Conservation (phyloP, 495 filamentous ascomycete species). For the Rostrohypoxylon terebratum region DNA sequence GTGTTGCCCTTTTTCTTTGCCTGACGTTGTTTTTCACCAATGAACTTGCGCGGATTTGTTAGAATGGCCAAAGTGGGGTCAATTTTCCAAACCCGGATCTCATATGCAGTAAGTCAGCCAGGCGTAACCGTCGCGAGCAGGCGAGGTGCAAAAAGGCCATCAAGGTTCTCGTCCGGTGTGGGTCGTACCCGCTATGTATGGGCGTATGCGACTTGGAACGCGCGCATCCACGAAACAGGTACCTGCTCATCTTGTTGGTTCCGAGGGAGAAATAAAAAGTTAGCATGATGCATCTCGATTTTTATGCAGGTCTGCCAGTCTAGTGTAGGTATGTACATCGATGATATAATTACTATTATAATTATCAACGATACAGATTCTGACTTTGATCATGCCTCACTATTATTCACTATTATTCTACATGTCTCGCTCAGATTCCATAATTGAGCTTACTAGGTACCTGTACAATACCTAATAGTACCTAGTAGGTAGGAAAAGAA, state of each 20-base stretch:
- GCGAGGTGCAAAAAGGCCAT: constrained; percentile 24
- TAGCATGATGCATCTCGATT: not conserved
- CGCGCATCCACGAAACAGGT: constrained; percentile 1
- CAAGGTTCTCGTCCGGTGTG: constrained; percentile 41
- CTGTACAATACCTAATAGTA: no score
- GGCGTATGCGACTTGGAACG: constrained; percentile 10
- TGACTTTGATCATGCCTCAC: not conserved
- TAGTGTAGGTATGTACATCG: no score
- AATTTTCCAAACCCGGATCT: not conserved
- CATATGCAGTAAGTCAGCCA: constrained; percentile 10
- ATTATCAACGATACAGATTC: no score
- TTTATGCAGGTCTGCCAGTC: not conserved
- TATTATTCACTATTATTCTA: not conserved
- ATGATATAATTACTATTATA: not conserved
- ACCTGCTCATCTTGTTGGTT: constrained; percentile 8
- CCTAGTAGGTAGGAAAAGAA: no score
- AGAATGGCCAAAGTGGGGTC: constrained; percentile 30
- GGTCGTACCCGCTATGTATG: constrained; percentile 16
- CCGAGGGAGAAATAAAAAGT: constrained; percentile 9
- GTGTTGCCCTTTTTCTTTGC: constrained; percentile 18
- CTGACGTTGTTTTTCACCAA: constrained; percentile 38
- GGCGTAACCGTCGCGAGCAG: constrained; percentile 9
- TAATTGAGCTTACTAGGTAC: no score
- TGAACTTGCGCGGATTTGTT: constrained; percentile 36
- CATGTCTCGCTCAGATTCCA: no score